These are phyloP conservation scores for Dactylella cylindrospora DNA, from an alignment of 2,329 filamentous ascomycete species.

Conservation along the genomic window DNA sequence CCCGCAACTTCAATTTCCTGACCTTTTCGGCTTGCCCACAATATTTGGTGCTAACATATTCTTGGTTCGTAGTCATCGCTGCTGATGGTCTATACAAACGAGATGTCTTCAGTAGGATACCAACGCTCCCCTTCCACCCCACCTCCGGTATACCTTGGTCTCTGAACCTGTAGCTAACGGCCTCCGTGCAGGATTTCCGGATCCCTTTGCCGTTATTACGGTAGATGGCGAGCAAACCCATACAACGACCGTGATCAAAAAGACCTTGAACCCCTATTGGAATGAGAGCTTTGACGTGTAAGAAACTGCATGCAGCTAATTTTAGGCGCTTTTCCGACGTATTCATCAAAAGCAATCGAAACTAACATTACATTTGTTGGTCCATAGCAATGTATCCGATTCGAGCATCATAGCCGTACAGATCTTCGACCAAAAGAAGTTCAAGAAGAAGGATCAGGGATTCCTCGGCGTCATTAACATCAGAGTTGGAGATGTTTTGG, in stretches of 20 bases:
- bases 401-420: constrained; percentile 96
- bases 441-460: constrained; percentile 99
- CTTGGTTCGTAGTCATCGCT: constrained; percentile 74
- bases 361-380: constrained; percentile 43
- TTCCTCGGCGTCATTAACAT: constrained; percentile 98
- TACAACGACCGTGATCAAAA: constrained; percentile 95
- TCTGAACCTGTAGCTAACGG: constrained; percentile 9
- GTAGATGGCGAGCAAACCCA: constrained; percentile 97
- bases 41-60: constrained; percentile 14
- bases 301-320: not conserved
- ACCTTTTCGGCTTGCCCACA: not conserved
- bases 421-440: constrained; percentile 99
- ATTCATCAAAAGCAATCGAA: not conserved
- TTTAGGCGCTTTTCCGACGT: not conserved
- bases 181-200: constrained; percentile 74
- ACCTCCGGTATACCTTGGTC: constrained; percentile 12
- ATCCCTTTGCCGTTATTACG: constrained; percentile 96
- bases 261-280: constrained; percentile 99
- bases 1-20: not conserved
- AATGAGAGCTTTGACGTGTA: constrained; percentile 99
- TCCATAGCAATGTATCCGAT: constrained; percentile 76
- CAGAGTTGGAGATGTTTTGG: constrained; percentile 89
- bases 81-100: constrained; percentile 98
- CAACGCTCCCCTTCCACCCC: constrained; percentile 50
- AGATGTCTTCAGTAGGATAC: constrained; percentile 90